Conservation (phyloP, 2,329 filamentous ascomycete genomes). For the Colletotrichum musae region DNA sequence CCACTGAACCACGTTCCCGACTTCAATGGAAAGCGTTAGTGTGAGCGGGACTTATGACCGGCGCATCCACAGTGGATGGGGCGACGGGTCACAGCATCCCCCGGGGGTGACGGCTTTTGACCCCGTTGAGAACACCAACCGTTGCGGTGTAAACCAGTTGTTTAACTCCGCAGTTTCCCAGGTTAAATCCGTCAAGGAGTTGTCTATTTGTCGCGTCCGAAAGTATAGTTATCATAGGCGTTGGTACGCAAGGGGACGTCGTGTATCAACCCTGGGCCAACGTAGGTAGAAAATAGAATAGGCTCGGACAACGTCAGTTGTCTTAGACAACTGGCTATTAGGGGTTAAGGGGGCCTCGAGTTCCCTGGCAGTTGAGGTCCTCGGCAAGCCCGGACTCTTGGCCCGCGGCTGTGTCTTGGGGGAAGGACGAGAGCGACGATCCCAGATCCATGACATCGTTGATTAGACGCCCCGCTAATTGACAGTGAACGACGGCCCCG, state of each 20-base stretch:
- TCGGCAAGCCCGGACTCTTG: conserved; percentile 29
- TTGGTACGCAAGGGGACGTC: too few species aligned
- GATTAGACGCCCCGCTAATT: conserved; percentile 24
- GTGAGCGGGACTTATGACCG: neutral
- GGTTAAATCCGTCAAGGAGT: too few species aligned
- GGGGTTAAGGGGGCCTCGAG: neutral
- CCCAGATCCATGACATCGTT: conserved; percentile 29
- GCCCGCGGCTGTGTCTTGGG: conserved; percentile 1
- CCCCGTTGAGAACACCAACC: too few species aligned
- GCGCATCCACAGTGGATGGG: neutral
- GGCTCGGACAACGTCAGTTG: neutral
- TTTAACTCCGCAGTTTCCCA: too few species aligned
- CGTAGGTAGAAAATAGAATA: neutral
- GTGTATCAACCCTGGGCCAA: neutral
- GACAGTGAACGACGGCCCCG: neutral
- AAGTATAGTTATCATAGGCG: too few species aligned
- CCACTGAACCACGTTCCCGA: neutral
- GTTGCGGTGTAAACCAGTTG: too few species aligned
- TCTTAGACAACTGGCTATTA: conserved; percentile 7
- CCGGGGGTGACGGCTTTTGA: neutral
- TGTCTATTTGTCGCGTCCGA: too few species aligned
- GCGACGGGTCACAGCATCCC: neutral
- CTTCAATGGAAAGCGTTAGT: neutral
- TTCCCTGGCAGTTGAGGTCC: neutral
- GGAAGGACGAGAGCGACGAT: conserved; percentile 7